Evolutionary conservation across 305 asterid species (phyloP).

Genomic region (Lippia alba): DNA sequence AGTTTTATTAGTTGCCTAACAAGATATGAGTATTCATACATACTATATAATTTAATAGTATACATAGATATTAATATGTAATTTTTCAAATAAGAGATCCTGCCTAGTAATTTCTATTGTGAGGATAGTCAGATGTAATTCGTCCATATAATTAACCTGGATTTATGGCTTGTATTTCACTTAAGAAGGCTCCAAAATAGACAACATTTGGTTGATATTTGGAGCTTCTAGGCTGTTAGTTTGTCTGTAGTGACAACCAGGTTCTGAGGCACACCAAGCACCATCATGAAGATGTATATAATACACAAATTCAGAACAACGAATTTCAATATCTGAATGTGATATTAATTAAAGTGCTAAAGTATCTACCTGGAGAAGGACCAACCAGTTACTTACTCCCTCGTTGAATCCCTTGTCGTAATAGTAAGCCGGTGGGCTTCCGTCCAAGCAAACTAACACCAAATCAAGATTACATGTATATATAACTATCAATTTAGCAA

Average conservation of each 20-base stretch:
- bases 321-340: no score
- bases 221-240: slow-evolving; percentile 35
- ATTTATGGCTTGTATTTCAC: slow-evolving; percentile 37
- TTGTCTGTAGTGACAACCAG: slow-evolving; percentile 35
- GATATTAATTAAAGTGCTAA: no score
- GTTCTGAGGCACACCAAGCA: slow-evolving; percentile 55
- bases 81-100: no score
- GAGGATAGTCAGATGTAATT: no score
- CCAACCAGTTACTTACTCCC: slow-evolving; percentile 46
- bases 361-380: slow-evolving; percentile 36
- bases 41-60: background rate
- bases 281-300: slow-evolving; percentile 48
- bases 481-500: no score
- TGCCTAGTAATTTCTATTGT: no score
- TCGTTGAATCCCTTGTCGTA: slow-evolving; percentile 40
- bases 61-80: no score
- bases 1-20: background rate
- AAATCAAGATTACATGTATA: no score
- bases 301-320: no score
- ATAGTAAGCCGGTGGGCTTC: slow-evolving; percentile 55
- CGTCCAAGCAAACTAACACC: slow-evolving; percentile 35
- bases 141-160: slow-evolving; percentile 46
- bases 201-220: slow-evolving; percentile 28
- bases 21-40: background rate
- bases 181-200: slow-evolving; percentile 36